A percentile compares a stretch with the other conserved stretches of the same genome.
Conservation (phyloP, 2,329 filamentous ascomycete species). For the Arthrobotrys pseudoclavata region DNA sequence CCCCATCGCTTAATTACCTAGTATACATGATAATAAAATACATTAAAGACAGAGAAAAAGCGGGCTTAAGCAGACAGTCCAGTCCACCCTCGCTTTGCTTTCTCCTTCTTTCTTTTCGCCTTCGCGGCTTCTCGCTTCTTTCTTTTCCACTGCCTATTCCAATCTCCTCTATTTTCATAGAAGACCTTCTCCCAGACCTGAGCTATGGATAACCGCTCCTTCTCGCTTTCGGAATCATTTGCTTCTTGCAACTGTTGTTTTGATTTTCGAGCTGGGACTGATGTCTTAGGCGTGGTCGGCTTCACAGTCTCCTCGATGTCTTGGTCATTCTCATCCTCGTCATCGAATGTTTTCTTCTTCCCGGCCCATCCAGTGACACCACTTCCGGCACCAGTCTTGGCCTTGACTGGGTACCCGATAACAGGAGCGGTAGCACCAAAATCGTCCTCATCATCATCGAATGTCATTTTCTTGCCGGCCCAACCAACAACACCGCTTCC, state of each 20-base stretch:
- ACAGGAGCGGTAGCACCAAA: not conserved
- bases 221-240: slow-evolving; percentile 61
- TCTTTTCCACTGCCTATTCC: slow-evolving; percentile 77
- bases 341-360: slow-evolving; percentile 59
- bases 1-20: not conserved
- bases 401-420: slow-evolving; percentile 13
- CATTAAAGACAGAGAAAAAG: not conserved
- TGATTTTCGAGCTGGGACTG: not conserved
- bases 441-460: slow-evolving; percentile 40
- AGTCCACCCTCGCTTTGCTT: slow-evolving; percentile 42
- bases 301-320: not conserved
- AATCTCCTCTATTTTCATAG: slow-evolving; percentile 76
- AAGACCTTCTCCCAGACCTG: slow-evolving; percentile 72
- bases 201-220: slow-evolving; percentile 32
- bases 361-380: slow-evolving; percentile 57
- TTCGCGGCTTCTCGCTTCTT: slow-evolving; percentile 75
- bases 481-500: slow-evolving; percentile 53
- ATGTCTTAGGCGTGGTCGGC: not conserved
- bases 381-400: slow-evolving; percentile 53
- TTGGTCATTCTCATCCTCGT: slow-evolving; percentile 29
- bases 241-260: slow-evolving; percentile 1
- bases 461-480: slow-evolving; percentile 55
- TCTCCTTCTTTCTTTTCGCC: slow-evolving; percentile 76
- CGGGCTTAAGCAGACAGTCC: slow-evolving; percentile 7
- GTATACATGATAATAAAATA: slow-evolving; percentile 27